Evolutionary conservation across 169 alveolate genomes (phyloP), one percentile per base, ranked within the genome.

Genomic region (Plasmodium knowlesi): DNA sequence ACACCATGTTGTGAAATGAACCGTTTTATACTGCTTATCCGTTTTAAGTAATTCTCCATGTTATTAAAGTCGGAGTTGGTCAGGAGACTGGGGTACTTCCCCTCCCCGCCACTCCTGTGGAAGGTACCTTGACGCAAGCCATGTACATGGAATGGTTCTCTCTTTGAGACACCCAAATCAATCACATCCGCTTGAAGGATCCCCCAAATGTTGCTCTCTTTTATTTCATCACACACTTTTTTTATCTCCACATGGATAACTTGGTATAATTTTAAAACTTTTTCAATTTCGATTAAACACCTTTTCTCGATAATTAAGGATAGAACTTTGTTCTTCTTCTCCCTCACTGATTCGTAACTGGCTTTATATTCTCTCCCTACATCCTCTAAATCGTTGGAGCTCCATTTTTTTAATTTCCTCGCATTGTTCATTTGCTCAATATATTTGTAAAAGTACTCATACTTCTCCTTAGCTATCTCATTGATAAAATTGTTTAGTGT

Each of bases 241-340:
- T 53, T 53, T 46, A 86, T 22, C 39, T 86, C 93, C 28, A 22
- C 16, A 50, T 86, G 71, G 25, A 76, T 3, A 54, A 86, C 80
- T 76, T 74, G 71, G 57, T 86, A 86, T 76, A 86, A 54, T 54
- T 54, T 86, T 86, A 86, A 30, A 50, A 76, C 32, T 53, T 74
- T 86, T 32, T 86, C 93, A 70, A 86, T 86, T 53, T 86, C 93
- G 10, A 86, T 86, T 86, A 86, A 86, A 86, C 84, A 86, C 71
- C 73, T 74, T 78, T 86, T 74, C 71, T 86, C 70, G 37, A 34
- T 57, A 54, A 86, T 86, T 86, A 86, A 86, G 5, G 88, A 34
- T 8, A 86, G 46, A 19, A 86, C 28, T 5, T 86, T 30, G n/a
- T 53, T 53, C 50, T 74, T 53, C 53, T 74, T 76, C 43, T 37